phyloP scores from a whole-genome alignment of 768 basidiomycete species.

The Ephemerocybe angulata region DNA sequence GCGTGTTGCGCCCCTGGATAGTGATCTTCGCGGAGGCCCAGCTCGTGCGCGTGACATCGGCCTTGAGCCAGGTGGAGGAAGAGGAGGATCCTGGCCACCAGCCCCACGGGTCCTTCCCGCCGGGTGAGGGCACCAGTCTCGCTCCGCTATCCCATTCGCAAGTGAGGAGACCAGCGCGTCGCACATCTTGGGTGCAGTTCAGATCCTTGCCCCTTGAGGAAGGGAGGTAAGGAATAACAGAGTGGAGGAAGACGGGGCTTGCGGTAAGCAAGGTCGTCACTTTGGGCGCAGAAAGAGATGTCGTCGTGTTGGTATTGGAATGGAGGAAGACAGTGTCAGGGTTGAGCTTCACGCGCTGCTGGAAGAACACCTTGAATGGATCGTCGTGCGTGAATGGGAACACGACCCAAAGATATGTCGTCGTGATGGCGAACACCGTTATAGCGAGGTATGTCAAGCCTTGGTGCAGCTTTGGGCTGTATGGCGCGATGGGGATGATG shows the following conservation, averaged over 20 bases:
- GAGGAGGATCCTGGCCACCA: neutral
- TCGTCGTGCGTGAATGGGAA: conserved; percentile 62
- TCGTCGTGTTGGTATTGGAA: conserved; percentile 18
- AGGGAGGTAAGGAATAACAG: conserved; percentile 49
- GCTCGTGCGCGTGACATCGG: conserved; percentile 38
- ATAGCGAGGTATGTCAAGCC: conserved; percentile 27
- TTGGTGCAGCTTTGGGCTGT: conserved; percentile 48
- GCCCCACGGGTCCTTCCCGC: conserved; percentile 12
- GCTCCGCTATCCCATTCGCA: conserved; percentile 47
- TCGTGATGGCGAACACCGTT: conserved; percentile 40
- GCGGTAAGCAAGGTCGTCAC: conserved; percentile 42
- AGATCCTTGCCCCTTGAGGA: conserved; percentile 40
- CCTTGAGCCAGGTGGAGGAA: conserved; percentile 39
- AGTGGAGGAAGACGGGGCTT: conserved; percentile 38
- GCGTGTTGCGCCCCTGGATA: conserved; percentile 57
- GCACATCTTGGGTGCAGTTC: conserved; percentile 23
- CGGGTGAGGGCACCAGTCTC: conserved; percentile 36
- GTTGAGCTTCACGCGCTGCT: conserved; percentile 52
- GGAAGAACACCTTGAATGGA: conserved; percentile 72
- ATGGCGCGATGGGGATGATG: conserved; percentile 60
- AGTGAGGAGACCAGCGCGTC: conserved; percentile 35
- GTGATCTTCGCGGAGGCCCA: conserved; percentile 43
- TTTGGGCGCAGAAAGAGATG: conserved; percentile 10
- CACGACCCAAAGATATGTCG: conserved; percentile 37
- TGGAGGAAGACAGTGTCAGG: conserved; percentile 19